These are phyloP conservation scores for Biscogniauxia sp. DNA, from an alignment of 2,329 filamentous ascomycete genomes.

Conservation along the genomic window DNA sequence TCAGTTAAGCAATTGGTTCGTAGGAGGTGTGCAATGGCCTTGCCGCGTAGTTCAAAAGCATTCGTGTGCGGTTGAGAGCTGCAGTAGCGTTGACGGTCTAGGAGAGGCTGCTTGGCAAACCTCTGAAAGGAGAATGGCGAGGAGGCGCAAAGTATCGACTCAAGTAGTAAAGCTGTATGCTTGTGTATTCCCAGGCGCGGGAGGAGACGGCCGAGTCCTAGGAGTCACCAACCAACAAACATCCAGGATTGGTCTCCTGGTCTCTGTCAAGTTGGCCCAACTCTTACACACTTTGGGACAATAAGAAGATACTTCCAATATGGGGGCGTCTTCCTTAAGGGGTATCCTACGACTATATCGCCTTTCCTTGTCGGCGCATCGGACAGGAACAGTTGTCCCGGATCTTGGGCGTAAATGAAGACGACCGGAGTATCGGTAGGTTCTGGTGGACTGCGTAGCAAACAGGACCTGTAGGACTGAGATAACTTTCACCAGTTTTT, in stretches of 20 bases:
- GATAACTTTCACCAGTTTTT: conserved; percentile 21
- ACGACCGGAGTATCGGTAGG: conserved; percentile 22
- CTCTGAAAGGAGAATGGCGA: conserved; percentile 31
- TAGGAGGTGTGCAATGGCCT: conserved; percentile 34
- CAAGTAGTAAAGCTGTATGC: conserved; percentile 24
- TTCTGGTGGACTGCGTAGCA: conserved; percentile 23
- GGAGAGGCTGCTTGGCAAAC: conserved; percentile 30
- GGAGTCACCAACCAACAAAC: conserved; percentile 30
- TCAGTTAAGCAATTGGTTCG: conserved; percentile 42
- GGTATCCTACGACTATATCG: conserved; percentile 12
- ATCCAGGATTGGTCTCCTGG: conserved; percentile 22
- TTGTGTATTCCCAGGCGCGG: conserved; percentile 27
- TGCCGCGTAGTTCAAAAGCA: conserved; percentile 35
- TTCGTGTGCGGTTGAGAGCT: conserved; percentile 35
- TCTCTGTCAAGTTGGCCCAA: conserved; percentile 22
- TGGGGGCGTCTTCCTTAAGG: conserved; percentile 10
- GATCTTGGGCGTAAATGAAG: conserved; percentile 23
- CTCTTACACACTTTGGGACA: conserved; percentile 13
- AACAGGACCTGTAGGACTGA: conserved; percentile 24
- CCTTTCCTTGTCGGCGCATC: conserved; percentile 22
- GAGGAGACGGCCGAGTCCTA: conserved; percentile 27
- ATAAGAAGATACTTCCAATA: conserved; percentile 4
- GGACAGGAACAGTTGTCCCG: conserved; percentile 18
- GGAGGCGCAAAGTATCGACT: conserved; percentile 26
- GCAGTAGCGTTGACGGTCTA: conserved; percentile 34